A percentile compares a stretch with the other conserved stretches of the same genome.
phyloP scores from a whole-genome alignment of 1,139 yeast genomes.

The Saccharomycopsis phalli region DNA sequence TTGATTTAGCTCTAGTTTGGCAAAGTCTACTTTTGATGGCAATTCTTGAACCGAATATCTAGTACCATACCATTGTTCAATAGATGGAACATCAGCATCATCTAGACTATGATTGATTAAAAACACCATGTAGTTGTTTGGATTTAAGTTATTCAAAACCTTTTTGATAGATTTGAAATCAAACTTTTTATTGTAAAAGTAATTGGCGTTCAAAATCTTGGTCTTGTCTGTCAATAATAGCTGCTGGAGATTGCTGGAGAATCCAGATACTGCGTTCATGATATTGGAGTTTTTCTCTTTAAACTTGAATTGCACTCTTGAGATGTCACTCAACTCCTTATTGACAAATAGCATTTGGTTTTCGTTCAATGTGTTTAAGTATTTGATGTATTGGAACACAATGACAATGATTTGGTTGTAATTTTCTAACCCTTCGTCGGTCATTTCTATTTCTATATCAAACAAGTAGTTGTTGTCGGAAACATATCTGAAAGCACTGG shows the following conservation, averaged over 20 bases:
- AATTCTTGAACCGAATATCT: slow-evolving; percentile 50
- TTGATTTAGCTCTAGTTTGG: slow-evolving; percentile 28
- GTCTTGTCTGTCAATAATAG: slow-evolving; percentile 5
- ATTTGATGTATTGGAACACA: slow-evolving; percentile 62
- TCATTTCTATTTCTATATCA: slow-evolving; percentile 61
- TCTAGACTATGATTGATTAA: slow-evolving; percentile 31
- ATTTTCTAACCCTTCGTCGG: slow-evolving; percentile 58
- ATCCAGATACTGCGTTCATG: slow-evolving; percentile 38
- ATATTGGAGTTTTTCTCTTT: slow-evolving; percentile 49
- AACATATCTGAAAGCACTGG: slow-evolving; percentile 65
- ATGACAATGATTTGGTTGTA: slow-evolving; percentile 52
- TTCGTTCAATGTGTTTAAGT: slow-evolving; percentile 48
- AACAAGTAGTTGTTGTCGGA: slow-evolving; percentile 65
- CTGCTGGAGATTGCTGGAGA: slow-evolving; percentile 40
- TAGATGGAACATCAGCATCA: slow-evolving; percentile 29
- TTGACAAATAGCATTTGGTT: slow-evolving; percentile 40
- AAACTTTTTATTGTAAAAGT: slow-evolving; percentile 34
- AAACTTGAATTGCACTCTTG: slow-evolving; percentile 49
- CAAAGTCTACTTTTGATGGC: slow-evolving; percentile 31
- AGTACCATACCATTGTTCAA: slow-evolving; percentile 89
- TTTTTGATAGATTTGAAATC: slow-evolving; percentile 45
- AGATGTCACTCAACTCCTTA: slow-evolving; percentile 39
- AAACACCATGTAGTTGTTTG: slow-evolving; percentile 52
- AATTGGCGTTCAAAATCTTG: slow-evolving; percentile 4
- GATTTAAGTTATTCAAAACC: slow-evolving; percentile 42